Percentiles rank a stretch among this genome's conserved stretches.
phyloP scores from a whole-genome alignment of 257 asterid species.

The Jaltomata sinuosa region DNA sequence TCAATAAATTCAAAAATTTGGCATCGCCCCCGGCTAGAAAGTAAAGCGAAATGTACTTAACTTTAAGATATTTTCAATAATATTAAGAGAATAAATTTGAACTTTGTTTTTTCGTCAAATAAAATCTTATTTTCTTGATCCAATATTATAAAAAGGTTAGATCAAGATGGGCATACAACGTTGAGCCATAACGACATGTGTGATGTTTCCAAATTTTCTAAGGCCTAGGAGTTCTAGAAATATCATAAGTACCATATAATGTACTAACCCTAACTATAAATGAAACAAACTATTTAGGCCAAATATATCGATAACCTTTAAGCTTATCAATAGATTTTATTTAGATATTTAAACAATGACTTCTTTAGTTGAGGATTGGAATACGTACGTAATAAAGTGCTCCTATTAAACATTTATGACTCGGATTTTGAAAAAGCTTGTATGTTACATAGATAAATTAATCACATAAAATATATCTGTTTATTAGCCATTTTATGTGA shows the following conservation, averaged over 20 bases:
- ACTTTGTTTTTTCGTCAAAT: too few species aligned
- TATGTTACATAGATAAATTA: background rate
- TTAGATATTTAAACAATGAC: background rate
- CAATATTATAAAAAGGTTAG: background rate
- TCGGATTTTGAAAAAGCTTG: background rate
- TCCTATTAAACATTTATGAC: background rate
- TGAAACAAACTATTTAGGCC: background rate
- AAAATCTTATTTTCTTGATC: background rate
- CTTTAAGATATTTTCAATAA: too few species aligned
- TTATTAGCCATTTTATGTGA: background rate
- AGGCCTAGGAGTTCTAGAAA: background rate
- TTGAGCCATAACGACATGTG: background rate
- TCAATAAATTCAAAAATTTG: background rate
- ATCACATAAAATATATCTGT: background rate
- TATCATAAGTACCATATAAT: background rate
- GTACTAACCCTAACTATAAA: background rate
- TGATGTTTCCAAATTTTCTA: background rate
- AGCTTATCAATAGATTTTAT: background rate
- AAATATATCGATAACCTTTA: background rate
- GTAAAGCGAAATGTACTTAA: too few species aligned
- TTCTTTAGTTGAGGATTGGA: background rate
- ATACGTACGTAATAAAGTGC: background rate
- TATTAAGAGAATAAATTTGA: too few species aligned
- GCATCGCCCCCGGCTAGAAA: too few species aligned
- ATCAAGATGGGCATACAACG: background rate